Evolutionary conservation across 148 eudicot genomes (phyloP).

Genomic region (Vaccinium darrowii): DNA sequence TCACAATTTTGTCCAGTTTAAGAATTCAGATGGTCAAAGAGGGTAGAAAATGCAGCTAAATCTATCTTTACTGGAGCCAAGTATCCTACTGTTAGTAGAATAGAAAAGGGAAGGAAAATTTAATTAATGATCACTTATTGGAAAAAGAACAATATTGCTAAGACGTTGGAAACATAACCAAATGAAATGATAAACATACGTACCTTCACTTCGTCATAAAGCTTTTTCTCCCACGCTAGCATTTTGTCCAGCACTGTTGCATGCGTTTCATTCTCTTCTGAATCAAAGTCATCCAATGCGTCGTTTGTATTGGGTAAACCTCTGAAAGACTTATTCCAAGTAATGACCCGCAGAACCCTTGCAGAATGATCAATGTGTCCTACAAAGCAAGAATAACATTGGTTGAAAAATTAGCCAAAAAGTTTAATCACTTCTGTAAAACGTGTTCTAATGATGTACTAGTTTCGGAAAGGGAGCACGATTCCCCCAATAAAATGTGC

Average conservation of each 20-base stretch:
- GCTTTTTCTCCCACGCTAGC: slow-evolving; percentile 99
- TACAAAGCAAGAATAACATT: slow-evolving; percentile 27
- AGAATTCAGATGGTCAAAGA: background rate
- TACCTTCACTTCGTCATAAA: slow-evolving; percentile 97
- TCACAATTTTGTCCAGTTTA: background rate
- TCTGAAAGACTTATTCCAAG: slow-evolving; percentile 94
- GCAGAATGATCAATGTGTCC: slow-evolving; percentile 96
- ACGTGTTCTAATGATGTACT: background rate
- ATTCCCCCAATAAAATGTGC: background rate
- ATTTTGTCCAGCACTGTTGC: slow-evolving; percentile 94
- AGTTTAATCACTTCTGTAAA: background rate
- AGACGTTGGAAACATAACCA: slow-evolving; percentile 1
- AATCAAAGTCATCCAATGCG: slow-evolving; percentile 67
- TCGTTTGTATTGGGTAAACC: slow-evolving; percentile 57
- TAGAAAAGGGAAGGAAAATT: background rate
- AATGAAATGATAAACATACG: background rate
- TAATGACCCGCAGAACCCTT: slow-evolving; percentile 87
- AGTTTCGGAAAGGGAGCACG: background rate
- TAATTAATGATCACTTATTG: background rate
- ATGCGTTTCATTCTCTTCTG: slow-evolving; percentile 93
- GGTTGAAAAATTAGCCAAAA: slow-evolving; percentile 10
- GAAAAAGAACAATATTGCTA: background rate
- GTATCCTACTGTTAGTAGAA: background rate
- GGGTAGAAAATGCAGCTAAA: background rate
- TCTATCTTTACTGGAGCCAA: background rate